Evolutionary conservation across 106 monocot genomes (phyloP).

Genomic region (Allium cepa): DNA sequence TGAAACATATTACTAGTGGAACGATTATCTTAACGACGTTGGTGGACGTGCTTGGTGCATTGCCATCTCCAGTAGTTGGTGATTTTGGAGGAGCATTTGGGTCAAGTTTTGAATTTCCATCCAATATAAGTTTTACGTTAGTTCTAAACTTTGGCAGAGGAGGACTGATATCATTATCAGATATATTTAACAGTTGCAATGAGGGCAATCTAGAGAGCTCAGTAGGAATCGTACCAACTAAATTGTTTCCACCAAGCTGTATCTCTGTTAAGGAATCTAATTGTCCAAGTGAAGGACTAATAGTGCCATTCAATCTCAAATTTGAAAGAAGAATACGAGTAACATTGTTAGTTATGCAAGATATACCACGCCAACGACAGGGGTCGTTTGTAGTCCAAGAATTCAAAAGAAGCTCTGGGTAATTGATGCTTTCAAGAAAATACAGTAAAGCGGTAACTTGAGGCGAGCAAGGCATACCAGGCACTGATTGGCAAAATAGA

Average conservation of each 20-base stretch:
- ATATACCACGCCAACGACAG: conserved; percentile 43
- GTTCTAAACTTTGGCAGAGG: conserved; percentile 39
- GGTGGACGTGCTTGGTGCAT: conserved; percentile 11
- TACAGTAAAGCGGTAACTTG: conserved; percentile 40
- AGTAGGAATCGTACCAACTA: conserved; percentile 40
- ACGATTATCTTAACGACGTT: conserved; percentile 11
- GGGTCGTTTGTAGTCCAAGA: conserved; percentile 58
- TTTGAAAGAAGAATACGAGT: conserved; percentile 34
- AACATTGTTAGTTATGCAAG: conserved; percentile 34
- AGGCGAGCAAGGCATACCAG: conserved; percentile 34
- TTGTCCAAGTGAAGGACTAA: conserved; percentile 45
- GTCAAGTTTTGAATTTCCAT: conserved; percentile 34
- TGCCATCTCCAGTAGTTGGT: conserved; percentile 6
- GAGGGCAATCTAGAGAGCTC: conserved; percentile 26
- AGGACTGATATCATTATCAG: conserved; percentile 36
- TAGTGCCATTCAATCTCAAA: conserved; percentile 37
- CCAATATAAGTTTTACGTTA: conserved; percentile 21
- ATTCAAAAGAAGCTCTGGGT: conserved; percentile 26
- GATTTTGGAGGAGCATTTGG: conserved; percentile 10
- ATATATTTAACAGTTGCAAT: conserved; percentile 34
- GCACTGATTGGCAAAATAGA: conserved; percentile 21
- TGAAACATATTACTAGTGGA: conserved; percentile 7
- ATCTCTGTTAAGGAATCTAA: conserved; percentile 27
- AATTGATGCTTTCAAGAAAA: conserved; percentile 36
- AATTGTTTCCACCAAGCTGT: conserved; percentile 34